Evolutionary conservation across 768 basidiomycete species (phyloP).

Genomic region (Suillus clintonianus): DNA sequence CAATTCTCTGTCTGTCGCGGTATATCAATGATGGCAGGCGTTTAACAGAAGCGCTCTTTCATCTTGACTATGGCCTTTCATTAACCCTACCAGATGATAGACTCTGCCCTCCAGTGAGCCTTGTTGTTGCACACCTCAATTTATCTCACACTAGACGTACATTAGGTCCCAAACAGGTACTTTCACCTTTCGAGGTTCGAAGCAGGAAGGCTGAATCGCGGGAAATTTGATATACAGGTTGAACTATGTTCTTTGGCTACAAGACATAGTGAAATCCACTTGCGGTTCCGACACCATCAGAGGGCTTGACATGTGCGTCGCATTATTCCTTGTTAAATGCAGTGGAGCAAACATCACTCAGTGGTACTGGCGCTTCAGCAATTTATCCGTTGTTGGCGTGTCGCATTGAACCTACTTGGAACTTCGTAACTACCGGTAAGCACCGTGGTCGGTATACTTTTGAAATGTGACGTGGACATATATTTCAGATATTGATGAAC

Average conservation of each 20-base stretch:
- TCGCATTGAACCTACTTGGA: slow-evolving; percentile 51
- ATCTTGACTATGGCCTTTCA: slow-evolving; percentile 68
- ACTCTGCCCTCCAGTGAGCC: slow-evolving; percentile 82
- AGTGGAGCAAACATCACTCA: slow-evolving; percentile 25
- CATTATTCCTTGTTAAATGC: background rate
- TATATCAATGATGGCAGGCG: slow-evolving; percentile 46
- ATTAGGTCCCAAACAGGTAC: slow-evolving; percentile 76
- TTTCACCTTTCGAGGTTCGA: background rate
- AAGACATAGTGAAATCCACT: slow-evolving; percentile 57
- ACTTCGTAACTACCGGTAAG: slow-evolving; percentile 70
- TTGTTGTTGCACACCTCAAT: background rate
- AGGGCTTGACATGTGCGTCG: slow-evolving; percentile 74
- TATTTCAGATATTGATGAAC: slow-evolving; percentile 65
- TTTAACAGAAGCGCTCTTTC: slow-evolving; percentile 77
- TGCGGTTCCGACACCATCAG: slow-evolving; percentile 29
- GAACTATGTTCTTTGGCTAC: slow-evolving; percentile 87
- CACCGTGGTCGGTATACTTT: background rate
- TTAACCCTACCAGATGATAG: slow-evolving; percentile 67
- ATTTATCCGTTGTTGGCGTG: slow-evolving; percentile 86
- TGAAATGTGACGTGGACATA: background rate
- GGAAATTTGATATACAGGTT: slow-evolving; percentile 45
- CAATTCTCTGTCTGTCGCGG: background rate
- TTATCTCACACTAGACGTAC: background rate
- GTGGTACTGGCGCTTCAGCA: slow-evolving; percentile 89
- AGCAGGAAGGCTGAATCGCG: background rate